These are phyloP conservation scores for Botrytis sinoallii DNA, from an alignment of 2,329 filamentous ascomycete genomes.

Conservation along the genomic window DNA sequence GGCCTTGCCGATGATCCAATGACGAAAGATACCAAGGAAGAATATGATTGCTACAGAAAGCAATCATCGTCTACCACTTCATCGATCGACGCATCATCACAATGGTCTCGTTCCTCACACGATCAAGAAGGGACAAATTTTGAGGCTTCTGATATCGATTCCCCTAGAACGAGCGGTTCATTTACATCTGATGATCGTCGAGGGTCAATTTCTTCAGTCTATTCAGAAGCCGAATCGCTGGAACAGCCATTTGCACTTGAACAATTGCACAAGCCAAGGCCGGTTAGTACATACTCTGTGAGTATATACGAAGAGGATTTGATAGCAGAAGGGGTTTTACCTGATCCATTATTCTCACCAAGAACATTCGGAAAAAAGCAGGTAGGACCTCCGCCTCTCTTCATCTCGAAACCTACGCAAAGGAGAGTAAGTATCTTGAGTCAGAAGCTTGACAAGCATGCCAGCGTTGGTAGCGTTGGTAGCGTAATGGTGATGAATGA, in stretches of 20 bases:
- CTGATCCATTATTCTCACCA: background rate
- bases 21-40: background rate
- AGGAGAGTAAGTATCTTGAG: background rate
- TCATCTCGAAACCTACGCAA: background rate
- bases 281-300: conserved; percentile 26
- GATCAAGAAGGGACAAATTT: conserved; percentile 13
- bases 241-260: background rate
- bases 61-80: background rate
- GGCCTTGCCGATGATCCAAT: background rate
- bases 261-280: background rate
- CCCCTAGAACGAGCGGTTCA: conserved; percentile 3
- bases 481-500: conserved; percentile 3
- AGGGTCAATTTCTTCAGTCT: background rate
- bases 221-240: background rate
- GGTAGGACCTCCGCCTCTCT: background rate
- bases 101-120: conserved; percentile 16
- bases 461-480: background rate
- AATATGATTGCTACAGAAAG: background rate
- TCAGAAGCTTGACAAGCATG: background rate
- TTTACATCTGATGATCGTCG: background rate
- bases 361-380: background rate
- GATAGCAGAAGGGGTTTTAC: background rate
- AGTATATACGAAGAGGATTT: conserved; percentile 22
- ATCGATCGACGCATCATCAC: conserved; percentile 2
- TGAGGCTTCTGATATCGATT: background rate